These are phyloP conservation scores for Scopulariopsis brevicaulis DNA, from an alignment of 2,329 filamentous ascomycete genomes.

Conservation along the genomic window DNA sequence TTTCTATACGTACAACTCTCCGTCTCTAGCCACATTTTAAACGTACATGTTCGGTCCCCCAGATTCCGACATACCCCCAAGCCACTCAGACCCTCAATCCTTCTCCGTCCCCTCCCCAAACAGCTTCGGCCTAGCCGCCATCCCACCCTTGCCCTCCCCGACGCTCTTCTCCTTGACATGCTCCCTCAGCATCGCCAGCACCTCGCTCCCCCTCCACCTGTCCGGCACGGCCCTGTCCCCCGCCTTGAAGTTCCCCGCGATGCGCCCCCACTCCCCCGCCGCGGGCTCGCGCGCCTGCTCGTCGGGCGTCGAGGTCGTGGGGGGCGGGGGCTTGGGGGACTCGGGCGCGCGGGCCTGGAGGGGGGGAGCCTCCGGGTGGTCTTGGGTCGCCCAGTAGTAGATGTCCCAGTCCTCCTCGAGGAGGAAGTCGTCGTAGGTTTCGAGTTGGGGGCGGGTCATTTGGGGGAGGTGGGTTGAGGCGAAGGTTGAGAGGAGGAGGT, in stretches of 20 bases:
- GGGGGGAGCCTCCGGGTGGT: slow-evolving; percentile 33
- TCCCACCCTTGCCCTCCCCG: slow-evolving; percentile 28
- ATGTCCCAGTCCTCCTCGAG: slow-evolving; percentile 99
- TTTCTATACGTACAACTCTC: not conserved
- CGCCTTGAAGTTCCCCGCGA: slow-evolving; percentile 85
- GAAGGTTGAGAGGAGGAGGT: slow-evolving; percentile 93
- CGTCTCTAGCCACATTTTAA: not conserved
- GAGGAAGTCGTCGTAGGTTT: slow-evolving; percentile 82
- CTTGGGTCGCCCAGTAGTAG: slow-evolving; percentile 98
- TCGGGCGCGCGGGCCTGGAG: slow-evolving; percentile 8
- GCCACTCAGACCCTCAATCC: slow-evolving; percentile 1
- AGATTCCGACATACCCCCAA: not conserved
- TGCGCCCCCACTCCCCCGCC: slow-evolving; percentile 89
- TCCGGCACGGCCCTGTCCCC: slow-evolving; percentile 82
- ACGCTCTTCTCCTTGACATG: slow-evolving; percentile 61
- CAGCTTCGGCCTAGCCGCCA: slow-evolving; percentile 47
- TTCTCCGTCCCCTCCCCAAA: not conserved
- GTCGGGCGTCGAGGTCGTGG: slow-evolving; percentile 11
- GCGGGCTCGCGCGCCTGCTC: slow-evolving; percentile 21
- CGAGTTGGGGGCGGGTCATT: slow-evolving; percentile 64
- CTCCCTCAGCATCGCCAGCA: slow-evolving; percentile 62
- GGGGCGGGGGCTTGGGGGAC: slow-evolving; percentile 14
- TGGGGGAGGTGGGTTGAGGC: slow-evolving; percentile 64
- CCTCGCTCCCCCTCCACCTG: slow-evolving; percentile 75
- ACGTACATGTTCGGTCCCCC: not conserved